Conservation (phyloP, 1,284 basidiomycete species). For the Sphaerobolus stellatus region DNA sequence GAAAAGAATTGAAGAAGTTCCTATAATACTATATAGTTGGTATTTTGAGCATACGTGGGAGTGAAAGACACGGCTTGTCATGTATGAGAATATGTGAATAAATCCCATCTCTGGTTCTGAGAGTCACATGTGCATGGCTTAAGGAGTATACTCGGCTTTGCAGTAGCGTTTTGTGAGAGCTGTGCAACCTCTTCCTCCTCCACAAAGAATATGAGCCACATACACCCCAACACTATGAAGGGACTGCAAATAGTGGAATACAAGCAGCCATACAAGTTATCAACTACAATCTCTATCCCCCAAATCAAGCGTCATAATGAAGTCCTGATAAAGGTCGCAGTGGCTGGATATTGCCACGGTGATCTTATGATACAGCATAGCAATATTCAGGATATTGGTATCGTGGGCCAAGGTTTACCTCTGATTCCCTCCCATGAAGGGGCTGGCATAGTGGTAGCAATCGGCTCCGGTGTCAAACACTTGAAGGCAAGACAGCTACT, state of each 20-base stretch:
- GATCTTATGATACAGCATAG: constrained; percentile 1
- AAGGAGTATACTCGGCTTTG: no score
- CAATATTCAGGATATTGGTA: background rate
- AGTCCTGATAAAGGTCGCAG: background rate
- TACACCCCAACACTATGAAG: background rate
- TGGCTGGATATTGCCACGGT: background rate
- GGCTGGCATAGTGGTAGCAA: background rate
- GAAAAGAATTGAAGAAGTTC: no score
- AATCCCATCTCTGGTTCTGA: no score
- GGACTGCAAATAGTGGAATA: background rate
- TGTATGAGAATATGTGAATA: no score
- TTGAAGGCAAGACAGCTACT: background rate
- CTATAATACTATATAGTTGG: no score
- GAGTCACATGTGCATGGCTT: no score
- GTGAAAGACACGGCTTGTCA: no score
- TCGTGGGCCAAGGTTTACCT: background rate
- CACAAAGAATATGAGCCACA: no score
- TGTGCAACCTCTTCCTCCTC: no score
- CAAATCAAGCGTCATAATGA: background rate
- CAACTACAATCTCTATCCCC: background rate
- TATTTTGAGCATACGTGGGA: no score
- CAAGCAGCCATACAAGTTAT: background rate
- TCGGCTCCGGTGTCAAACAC: background rate
- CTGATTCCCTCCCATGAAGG: background rate
- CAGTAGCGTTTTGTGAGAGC: no score